Percentiles rank a stretch among this genome's conserved stretches.
Evolutionary conservation across 129 eudicot species (phyloP).

Genomic region (Solidago caesia): DNA sequence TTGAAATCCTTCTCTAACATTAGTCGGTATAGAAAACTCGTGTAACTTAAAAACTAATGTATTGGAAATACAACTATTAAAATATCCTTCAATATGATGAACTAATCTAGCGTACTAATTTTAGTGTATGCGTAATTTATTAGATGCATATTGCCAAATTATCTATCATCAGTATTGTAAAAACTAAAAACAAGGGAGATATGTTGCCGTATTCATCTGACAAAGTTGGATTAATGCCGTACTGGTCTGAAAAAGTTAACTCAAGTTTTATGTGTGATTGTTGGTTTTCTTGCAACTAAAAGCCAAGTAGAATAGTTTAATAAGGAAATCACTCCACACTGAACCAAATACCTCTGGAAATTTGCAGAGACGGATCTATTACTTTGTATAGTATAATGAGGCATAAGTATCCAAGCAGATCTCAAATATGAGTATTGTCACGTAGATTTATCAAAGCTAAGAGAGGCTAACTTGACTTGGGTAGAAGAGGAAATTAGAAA

Average conservation of each 20-base stretch:
- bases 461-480: not conserved
- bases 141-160: not conserved
- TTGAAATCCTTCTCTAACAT: no score
- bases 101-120: no score
- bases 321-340: not conserved
- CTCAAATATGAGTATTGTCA: not conserved
- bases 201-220: not conserved
- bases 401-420: not conserved
- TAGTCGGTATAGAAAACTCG: no score
- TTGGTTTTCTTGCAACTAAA: conserved; percentile 1
- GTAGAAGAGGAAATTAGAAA: conserved; percentile 9
- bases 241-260: not conserved
- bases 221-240: not conserved
- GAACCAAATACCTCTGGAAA: not conserved
- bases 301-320: not conserved
- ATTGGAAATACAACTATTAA: no score
- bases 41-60: no score
- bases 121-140: no score
- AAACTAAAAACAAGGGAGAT: not conserved
- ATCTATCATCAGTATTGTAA: not conserved
- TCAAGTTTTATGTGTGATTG: not conserved
- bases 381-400: not conserved
- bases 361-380: not conserved
- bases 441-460: not conserved
- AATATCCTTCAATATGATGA: no score